phyloP scores from a whole-genome alignment of 2,329 filamentous ascomycete species.

The Sarocladiaceae sp. region DNA sequence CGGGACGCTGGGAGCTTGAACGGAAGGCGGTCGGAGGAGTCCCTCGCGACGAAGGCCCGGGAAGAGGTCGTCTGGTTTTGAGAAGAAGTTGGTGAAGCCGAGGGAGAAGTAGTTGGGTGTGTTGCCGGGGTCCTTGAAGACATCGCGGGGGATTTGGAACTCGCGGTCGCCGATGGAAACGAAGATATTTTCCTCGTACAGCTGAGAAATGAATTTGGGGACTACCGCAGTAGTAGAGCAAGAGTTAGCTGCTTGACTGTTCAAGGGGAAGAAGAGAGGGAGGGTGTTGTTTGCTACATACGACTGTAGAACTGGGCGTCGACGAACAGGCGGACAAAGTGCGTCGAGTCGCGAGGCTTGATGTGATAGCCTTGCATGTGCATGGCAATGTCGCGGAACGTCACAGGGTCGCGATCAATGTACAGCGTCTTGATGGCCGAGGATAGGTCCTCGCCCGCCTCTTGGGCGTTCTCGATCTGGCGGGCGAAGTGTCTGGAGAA shows the following conservation, averaged over 20 bases:
- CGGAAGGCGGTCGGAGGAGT: constrained; percentile 79
- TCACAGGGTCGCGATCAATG: constrained; percentile 87
- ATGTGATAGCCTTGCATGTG: constrained; percentile 93
- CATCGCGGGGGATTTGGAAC: constrained; percentile 84
- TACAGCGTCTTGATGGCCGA: constrained; percentile 70
- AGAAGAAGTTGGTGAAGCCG: constrained; percentile 84
- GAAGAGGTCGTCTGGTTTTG: constrained; percentile 71
- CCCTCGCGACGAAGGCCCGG: constrained; percentile 74
- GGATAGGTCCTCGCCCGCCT: constrained; percentile 46
- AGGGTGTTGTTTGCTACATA: constrained; percentile 33
- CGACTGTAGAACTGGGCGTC: constrained; percentile 92
- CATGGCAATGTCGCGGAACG: constrained; percentile 81
- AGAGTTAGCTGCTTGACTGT: background rate
- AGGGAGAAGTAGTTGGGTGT: constrained; percentile 94
- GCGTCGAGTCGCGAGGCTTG: constrained; percentile 69
- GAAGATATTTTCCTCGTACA: constrained; percentile 88
- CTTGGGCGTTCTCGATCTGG: constrained; percentile 62
- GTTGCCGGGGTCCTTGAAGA: constrained; percentile 81
- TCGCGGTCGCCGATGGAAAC: constrained; percentile 81
- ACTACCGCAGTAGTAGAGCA: too few relatives aligned
- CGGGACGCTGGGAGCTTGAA: constrained; percentile 74
- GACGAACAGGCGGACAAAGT: constrained; percentile 88
- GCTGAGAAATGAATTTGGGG: constrained; percentile 80
- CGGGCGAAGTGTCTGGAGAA: constrained; percentile 91
- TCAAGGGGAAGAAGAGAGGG: background rate